Percentiles rank a stretch among this genome's conserved stretches.
Conservation (phyloP, 2,329 filamentous ascomycete species). For the Akanthomyces uredinophilus region DNA sequence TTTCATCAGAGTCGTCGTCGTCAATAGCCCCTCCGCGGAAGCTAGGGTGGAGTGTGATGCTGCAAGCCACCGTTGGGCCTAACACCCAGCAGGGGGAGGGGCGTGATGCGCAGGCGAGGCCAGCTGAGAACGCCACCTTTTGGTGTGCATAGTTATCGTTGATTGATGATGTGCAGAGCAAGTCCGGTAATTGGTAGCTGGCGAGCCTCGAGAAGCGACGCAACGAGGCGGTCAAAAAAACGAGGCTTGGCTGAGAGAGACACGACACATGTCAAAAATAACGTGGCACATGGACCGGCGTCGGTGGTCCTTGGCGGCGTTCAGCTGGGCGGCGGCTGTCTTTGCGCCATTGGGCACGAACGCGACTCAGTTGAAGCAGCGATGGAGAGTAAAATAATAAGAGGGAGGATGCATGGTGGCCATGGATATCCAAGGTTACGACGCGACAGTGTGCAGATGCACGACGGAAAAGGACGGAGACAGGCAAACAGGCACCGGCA, state of each 20-base stretch:
- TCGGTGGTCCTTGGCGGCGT: not conserved
- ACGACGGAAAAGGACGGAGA: not conserved
- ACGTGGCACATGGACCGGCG: not conserved
- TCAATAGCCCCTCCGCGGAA: not conserved
- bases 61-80: not conserved
- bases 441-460: not conserved
- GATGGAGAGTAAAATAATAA: not conserved
- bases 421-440: not conserved
- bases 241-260: not conserved
- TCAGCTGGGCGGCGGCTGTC: not conserved
- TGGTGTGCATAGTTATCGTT: not conserved
- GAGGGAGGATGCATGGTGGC: not conserved
- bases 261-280: not conserved
- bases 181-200: not conserved
- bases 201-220: not conserved
- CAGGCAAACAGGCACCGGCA: not conserved
- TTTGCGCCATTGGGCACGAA: not conserved
- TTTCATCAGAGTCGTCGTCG: not conserved
- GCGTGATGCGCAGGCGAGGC: slow-evolving; percentile 1
- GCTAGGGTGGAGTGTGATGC: not conserved
- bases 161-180: not conserved
- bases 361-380: not conserved
- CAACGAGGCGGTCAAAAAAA: not conserved
- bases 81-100: not conserved
- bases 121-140: slow-evolving; percentile 9